A percentile compares a stretch with the other conserved stretches of the same genome.
These are phyloP conservation scores for Kazachstania sp. DNA, from an alignment of 1,139 yeast genomes.

Conservation along the genomic window DNA sequence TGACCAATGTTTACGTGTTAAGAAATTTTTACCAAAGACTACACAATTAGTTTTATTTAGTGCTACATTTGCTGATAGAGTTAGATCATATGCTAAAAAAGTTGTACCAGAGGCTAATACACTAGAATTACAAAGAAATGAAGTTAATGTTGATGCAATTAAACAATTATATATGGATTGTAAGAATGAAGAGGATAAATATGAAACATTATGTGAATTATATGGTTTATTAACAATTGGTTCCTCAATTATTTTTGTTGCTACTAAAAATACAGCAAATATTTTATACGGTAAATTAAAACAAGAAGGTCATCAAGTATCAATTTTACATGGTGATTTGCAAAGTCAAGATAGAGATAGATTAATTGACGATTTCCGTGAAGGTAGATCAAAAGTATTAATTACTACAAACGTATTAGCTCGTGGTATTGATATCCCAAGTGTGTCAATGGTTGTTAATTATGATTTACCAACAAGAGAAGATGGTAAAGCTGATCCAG, in stretches of 20 bases:
- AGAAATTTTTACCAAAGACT: conserved; percentile 55
- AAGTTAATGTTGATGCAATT: conserved; percentile 86
- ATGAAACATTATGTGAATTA: conserved; percentile 68
- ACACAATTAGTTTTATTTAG: conserved; percentile 80
- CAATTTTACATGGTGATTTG: conserved; percentile 77
- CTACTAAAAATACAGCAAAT: conserved; percentile 72
- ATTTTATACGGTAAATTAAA: conserved; percentile 60
- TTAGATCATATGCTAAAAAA: conserved; percentile 68
- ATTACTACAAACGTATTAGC: conserved; percentile 94
- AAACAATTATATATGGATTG: conserved; percentile 97
- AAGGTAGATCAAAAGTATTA: conserved; percentile 84
- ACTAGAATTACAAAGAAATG: conserved; percentile 82
- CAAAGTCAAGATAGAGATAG: conserved; percentile 71
- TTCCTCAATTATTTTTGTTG: conserved; percentile 87
- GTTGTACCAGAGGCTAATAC: conserved; percentile 90
- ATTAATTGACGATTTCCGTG: conserved; percentile 88
- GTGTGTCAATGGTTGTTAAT: conserved; percentile 96
- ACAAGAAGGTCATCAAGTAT: conserved; percentile 79
- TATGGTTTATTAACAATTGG: conserved; percentile 92
- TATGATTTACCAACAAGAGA: conserved; percentile 72
- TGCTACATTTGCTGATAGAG: conserved; percentile 90
- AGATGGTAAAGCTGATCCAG: conserved; percentile 64
- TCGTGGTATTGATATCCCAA: conserved; percentile 95
- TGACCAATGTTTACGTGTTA: conserved; percentile 79
- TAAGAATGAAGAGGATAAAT: conserved; percentile 62